These are phyloP conservation scores for Solanum hybrid DNA, from an alignment of 305 asterid genomes.

Conservation along the genomic window DNA sequence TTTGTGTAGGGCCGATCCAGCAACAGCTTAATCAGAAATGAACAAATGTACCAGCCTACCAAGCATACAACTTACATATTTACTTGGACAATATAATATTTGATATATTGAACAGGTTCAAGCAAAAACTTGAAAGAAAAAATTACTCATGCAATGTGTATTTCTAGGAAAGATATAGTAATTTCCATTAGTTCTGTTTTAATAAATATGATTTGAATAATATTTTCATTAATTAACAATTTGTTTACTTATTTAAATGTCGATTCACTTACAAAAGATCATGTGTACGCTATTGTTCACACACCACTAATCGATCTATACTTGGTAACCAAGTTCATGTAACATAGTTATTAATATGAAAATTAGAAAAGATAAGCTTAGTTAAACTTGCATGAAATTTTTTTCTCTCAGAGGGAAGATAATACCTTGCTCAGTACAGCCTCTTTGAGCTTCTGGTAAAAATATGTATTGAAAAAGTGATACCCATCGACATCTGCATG, in stretches of 20 bases:
- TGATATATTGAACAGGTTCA: neutral
- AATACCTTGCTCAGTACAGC: conserved; percentile 58
- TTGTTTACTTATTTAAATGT: neutral
- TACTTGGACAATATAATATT: neutral
- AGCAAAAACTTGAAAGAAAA: neutral
- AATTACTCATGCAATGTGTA: neutral
- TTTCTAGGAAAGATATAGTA: neutral
- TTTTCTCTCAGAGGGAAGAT: neutral
- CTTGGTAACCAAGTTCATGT: neutral
- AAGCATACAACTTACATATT: neutral
- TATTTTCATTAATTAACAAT: neutral
- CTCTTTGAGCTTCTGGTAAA: conserved; percentile 71
- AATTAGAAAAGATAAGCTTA: neutral
- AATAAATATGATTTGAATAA: neutral
- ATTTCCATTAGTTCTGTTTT: neutral
- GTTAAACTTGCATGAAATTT: neutral
- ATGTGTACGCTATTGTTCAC: neutral
- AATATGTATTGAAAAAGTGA: conserved; percentile 84
- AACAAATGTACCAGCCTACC: neutral
- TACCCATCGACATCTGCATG: conserved; percentile 25
- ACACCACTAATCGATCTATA: neutral
- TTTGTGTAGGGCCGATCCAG: neutral
- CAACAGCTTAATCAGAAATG: neutral
- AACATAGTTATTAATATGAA: neutral
- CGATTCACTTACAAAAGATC: neutral